phyloP scores from a whole-genome alignment of 1,284 basidiomycete species.

The Gomphus sp. region DNA sequence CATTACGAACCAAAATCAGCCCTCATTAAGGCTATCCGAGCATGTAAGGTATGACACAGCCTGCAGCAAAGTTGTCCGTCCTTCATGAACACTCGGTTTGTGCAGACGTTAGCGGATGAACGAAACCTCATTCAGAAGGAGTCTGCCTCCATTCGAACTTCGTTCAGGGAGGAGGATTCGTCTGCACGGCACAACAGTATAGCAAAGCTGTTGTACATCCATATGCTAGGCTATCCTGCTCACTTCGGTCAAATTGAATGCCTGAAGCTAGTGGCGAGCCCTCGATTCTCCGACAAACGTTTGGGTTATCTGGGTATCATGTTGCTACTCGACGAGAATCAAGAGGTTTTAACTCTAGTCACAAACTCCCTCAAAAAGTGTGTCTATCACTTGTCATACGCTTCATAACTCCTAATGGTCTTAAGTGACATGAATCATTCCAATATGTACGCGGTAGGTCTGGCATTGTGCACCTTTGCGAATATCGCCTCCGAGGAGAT shows the following conservation, averaged over 20 bases:
- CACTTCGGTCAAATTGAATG: constrained; percentile 99
- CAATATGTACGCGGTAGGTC: constrained; percentile 97
- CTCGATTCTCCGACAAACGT: constrained; percentile 94
- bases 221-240: constrained; percentile 98
- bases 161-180: constrained; percentile 95
- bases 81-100: constrained; percentile 11
- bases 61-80: background rate
- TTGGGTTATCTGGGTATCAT: constrained; percentile 98
- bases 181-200: constrained; percentile 94
- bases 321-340: constrained; percentile 95
- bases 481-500: constrained; percentile 99
- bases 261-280: constrained; percentile 97
- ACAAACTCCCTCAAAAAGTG: constrained; percentile 99
- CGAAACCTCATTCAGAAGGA: constrained; percentile 97
- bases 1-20: constrained; percentile 37
- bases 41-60: constrained; percentile 66
- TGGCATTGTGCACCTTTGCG: constrained; percentile 97
- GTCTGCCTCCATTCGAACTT: constrained; percentile 94
- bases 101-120: constrained; percentile 95
- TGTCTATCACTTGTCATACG: constrained; percentile 23
- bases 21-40: constrained; percentile 89
- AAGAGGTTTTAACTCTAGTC: constrained; percentile 95
- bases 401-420: background rate
- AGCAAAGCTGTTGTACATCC: constrained; percentile 97
- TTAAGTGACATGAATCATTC: constrained; percentile 99